Percentiles rank a stretch among this genome's conserved stretches.
These are phyloP conservation scores for Erucastrum elatum DNA, from an alignment of 345 rosid species.

Conservation along the genomic window DNA sequence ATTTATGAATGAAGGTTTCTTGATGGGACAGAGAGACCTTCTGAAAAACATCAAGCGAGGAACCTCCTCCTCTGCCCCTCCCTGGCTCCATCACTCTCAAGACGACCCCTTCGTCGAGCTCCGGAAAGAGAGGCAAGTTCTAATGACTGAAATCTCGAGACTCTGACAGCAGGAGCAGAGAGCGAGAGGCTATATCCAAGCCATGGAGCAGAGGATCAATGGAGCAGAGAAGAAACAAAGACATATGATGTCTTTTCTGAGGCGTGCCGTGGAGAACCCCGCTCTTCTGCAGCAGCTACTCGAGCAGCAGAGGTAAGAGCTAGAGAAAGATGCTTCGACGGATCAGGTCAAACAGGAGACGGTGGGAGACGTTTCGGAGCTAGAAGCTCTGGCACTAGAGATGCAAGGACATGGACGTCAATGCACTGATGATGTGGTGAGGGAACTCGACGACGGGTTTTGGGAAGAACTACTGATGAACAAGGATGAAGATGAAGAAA, in stretches of 20 bases:
- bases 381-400: constrained; percentile 35
- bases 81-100: constrained; percentile 38
- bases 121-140: constrained; percentile 58
- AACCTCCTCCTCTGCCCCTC: constrained; percentile 12
- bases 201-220: constrained; percentile 66
- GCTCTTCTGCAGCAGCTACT: constrained; percentile 57
- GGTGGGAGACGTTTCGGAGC: too few relatives aligned
- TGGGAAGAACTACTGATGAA: constrained; percentile 65
- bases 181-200: constrained; percentile 55
- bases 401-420: constrained; percentile 67
- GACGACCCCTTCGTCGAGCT: constrained; percentile 53
- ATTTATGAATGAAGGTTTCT: too few relatives aligned
- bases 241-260: constrained; percentile 43
- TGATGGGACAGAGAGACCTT: too few relatives aligned
- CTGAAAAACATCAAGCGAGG: too few relatives aligned
- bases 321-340: constrained; percentile 48
- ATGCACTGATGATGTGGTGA: constrained; percentile 38
- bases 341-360: constrained; percentile 24
- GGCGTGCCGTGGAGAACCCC: constrained; percentile 69
- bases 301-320: constrained; percentile 49
- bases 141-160: constrained; percentile 63
- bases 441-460: constrained; percentile 55
- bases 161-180: constrained; percentile 72
- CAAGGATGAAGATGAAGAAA: constrained; percentile 25
- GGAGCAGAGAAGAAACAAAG: constrained; percentile 63